Evolutionary conservation across 768 basidiomycete species (phyloP).

Genomic region (Collybia nuda): DNA sequence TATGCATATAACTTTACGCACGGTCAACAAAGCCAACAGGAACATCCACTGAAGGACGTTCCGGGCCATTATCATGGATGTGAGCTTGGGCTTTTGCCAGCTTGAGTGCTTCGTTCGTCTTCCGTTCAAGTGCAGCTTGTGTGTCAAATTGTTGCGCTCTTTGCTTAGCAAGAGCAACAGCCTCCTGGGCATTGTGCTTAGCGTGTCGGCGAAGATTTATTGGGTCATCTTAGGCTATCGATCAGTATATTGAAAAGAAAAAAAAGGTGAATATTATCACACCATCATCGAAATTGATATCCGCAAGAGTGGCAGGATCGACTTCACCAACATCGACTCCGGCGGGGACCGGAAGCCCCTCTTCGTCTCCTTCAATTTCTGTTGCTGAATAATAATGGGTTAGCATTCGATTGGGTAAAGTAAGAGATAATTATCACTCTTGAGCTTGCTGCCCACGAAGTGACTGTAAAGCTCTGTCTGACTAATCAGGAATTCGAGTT

Average conservation of each 20-base stretch:
- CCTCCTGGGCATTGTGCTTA: constrained; percentile 85
- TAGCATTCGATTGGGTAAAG: constrained; percentile 11
- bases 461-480: constrained; percentile 99
- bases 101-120: constrained; percentile 75
- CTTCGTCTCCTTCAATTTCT: constrained; percentile 66
- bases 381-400: constrained; percentile 53
- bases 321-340: constrained; percentile 61
- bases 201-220: constrained; percentile 87
- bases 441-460: constrained; percentile 96
- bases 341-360: constrained; percentile 42
- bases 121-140: constrained; percentile 77
- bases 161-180: constrained; percentile 73
- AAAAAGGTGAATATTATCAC: constrained; percentile 9
- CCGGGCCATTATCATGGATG: constrained; percentile 47
- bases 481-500: constrained; percentile 97
- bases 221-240: constrained; percentile 65
- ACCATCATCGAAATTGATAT: constrained; percentile 94
- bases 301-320: constrained; percentile 53
- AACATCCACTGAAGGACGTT: constrained; percentile 24
- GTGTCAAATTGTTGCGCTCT: constrained; percentile 85
- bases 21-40: constrained; percentile 66
- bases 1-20: constrained; percentile 34
- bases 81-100: constrained; percentile 57
- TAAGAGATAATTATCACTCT: constrained; percentile 52
- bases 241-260: constrained; percentile 1